Base-by-base conservation (phyloP, 164 flowering plant genomes). In the Nymphaea colorata region DNA sequence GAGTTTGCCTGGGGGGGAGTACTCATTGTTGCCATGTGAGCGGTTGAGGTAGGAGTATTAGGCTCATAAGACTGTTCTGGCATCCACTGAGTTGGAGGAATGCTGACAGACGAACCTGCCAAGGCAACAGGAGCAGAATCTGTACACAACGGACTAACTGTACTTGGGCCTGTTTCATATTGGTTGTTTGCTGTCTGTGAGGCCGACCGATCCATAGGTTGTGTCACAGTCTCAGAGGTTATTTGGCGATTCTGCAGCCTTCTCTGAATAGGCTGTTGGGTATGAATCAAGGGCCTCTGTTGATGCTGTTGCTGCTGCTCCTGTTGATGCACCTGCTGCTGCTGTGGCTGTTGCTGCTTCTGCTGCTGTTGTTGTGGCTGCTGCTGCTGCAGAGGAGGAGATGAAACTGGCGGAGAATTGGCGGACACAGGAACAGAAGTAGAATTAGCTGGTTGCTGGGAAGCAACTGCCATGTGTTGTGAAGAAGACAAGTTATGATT, bases 11-110 rank as follows among this genome's bases (percentile, higher is more conserved):
- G 77, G 62, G 75, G 69, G 57, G 73, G 36, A 66, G 82, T 77
- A 82, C 7, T 69, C 14, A 71, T 42, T 5, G 84, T 57, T 66
- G 82, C 74, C 70, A 77, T 71, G 61, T 78, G 83, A 62, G 75
- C 42, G 15, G 72, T 65, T 45, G 82, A 63, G 73, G 74, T 76
- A 36, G 78, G 62, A 8, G 73, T 59, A 59, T 62, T 71, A 42
- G 83, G 62, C 70, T 83, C 87, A 76, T 74, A 74, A 44, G 72
- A n/a, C 42, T 77, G 75, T 57, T 87, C 91, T 11, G 82, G 59
- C 69, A 82, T 81, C 85, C 81, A 77, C 64, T 74, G 89, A 69
- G 68, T 59, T 17, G 67, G 41, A 7, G 79, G 2, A 71, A 67
- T 42, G n/a, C 76, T 67, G 8, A 78, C 70, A 66, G 89, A 72